A percentile compares a stretch with the other conserved stretches of the same genome.
phyloP scores from a whole-genome alignment of 345 rosid genomes.

The Salix dunnii region DNA sequence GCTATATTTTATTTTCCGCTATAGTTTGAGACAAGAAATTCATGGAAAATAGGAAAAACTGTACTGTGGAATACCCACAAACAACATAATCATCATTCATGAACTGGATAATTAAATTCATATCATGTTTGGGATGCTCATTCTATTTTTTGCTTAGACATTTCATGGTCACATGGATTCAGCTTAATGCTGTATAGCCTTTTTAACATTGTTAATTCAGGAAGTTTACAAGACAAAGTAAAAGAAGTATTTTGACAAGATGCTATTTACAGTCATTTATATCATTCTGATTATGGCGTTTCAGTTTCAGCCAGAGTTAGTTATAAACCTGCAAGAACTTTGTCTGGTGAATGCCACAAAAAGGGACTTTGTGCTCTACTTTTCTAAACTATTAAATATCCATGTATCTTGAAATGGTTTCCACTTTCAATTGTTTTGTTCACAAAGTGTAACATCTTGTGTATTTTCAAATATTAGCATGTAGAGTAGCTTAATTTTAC shows the following conservation, averaged over 20 bases:
- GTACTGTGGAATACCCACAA: background rate
- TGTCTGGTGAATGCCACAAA: no score
- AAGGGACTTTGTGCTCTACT: no score
- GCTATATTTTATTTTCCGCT: conserved; percentile 2
- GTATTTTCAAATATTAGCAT: no score
- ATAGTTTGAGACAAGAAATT: background rate
- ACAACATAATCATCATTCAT: background rate
- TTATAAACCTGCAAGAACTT: no score
- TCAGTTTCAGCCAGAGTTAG: no score
- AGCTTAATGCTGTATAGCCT: background rate
- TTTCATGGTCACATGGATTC: background rate
- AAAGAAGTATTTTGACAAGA: background rate
- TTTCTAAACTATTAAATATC: no score
- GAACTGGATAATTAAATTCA: background rate
- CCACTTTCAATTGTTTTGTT: no score
- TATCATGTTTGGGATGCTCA: background rate
- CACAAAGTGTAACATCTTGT: no score
- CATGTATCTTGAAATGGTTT: no score
- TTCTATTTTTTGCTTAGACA: no score
- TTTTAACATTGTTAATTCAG: background rate
- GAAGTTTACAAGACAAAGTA: background rate
- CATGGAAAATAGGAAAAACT: background rate
- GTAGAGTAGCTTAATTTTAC: no score
- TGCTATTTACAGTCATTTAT: background rate
- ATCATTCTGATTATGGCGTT: no score